These are phyloP conservation scores for Triticum aestivum DNA, from an alignment of 176 grass and related monocot species.

Conservation along the genomic window IWGSC_CS_RefSeq_v2.1 NC_057808.1:532403193-532403692, in stretches of 20 bases:
- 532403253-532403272: not conserved
- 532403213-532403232: not conserved
- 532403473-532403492: not conserved
- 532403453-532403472: not conserved
- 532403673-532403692: too few relatives aligned
- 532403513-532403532: too few relatives aligned
- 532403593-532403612: too few relatives aligned
- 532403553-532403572: not conserved
- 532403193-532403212: not conserved
- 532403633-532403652: too few relatives aligned
- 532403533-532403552: too few relatives aligned
- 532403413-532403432: too few relatives aligned
- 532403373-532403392: not conserved
- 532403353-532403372: not conserved
- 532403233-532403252: not conserved
- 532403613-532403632: too few relatives aligned
- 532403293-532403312: not conserved
- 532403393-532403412: too few relatives aligned
- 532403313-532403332: not conserved
- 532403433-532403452: too few relatives aligned
- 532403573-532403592: not conserved
- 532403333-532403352: not conserved
- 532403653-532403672: too few relatives aligned
- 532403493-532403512: too few relatives aligned
- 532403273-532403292: not conserved